Base-by-base conservation (phyloP, 2,329 filamentous ascomycete genomes). In the Talaromyces marneffei region DNA sequence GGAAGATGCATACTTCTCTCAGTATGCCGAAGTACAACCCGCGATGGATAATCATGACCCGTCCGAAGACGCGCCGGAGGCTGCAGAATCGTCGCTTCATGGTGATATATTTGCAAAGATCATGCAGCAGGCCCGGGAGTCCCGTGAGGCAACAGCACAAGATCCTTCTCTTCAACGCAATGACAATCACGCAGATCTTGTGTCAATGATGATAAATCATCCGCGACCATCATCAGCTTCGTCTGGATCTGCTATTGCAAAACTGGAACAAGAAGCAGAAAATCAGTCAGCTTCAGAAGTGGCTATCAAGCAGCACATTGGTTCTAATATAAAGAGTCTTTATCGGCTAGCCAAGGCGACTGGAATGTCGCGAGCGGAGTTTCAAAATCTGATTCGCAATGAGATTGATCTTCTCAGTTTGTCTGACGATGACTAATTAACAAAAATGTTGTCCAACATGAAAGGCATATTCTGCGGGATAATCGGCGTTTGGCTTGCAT, bases 31-130 rank as follows among this genome's bases (percentile, higher is more conserved):
- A 62, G 85, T 88, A 10, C 85, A 88, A 66, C 85, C 85, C 6
- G 85, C 84, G 2, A 78, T 88, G 73, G 85, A 88, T 66, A 79
- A 78, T 39, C 82, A 87, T 66, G 85, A 87, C 65, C 84, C 85
- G 16, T 80, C 82, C 55, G 83, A 86, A 69, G 79, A 82, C 54
- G 71, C 78, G 46, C 70, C 74, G 20, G 74, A 76, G 50, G 69
- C 79, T 1, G 78, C 76, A 14, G 75, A 81, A 18, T 83, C 83
- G 4, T 84, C 83, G 0, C 72, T 87, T 33, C 79, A 81, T 50
- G 84, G 84, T 25, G 76, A 84, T 61, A 72, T 80, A 4, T 70
- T 85, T 16, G 70, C 74, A 40, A 71, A 67, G 46, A 67, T 78
- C 62, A 64, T 78, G 46, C 71, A 75, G 53, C 74, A 71, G 12